A percentile compares a stretch with the other conserved stretches of the same genome.
Evolutionary conservation across 805 yeast species (phyloP).

Genomic region (Wickerhamiella australiensis): DNA sequence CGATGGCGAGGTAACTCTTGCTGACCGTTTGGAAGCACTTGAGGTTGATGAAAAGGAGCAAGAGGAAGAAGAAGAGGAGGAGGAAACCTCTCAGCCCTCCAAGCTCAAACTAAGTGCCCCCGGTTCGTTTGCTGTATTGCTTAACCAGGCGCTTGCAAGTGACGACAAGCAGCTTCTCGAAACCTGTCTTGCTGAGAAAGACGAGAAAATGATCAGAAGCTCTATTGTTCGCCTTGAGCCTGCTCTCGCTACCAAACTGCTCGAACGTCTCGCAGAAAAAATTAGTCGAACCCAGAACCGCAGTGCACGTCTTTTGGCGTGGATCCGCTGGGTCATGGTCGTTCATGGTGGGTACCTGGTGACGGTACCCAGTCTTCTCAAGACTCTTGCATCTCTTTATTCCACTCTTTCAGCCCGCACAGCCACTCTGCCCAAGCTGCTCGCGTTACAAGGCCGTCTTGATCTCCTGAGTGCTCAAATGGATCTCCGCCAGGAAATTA

Average conservation of each 20-base stretch:
- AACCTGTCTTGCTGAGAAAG: conserved; percentile 51
- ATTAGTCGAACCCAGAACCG: conserved; percentile 45
- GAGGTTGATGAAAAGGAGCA: conserved; percentile 18
- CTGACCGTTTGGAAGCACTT: conserved; percentile 31
- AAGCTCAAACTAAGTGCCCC: conserved; percentile 26
- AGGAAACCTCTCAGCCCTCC: conserved; percentile 14
- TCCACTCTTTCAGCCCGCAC: conserved; percentile 43
- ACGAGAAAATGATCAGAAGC: conserved; percentile 40
- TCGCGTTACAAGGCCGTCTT: conserved; percentile 77
- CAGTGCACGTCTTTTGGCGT: conserved; percentile 39
- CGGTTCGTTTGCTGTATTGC: conserved; percentile 71
- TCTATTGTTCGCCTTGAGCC: conserved; percentile 45
- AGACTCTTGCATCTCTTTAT: conserved; percentile 46
- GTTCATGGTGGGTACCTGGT: conserved; percentile 55
- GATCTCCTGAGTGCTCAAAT: conserved; percentile 68
- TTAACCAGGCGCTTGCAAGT: conserved; percentile 77
- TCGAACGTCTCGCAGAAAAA: conserved; percentile 37
- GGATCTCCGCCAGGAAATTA: conserved; percentile 45
- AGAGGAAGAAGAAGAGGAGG: conserved; percentile 17
- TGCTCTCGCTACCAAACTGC: conserved; percentile 33
- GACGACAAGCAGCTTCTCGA: conserved; percentile 81
- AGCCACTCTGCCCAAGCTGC: conserved; percentile 49
- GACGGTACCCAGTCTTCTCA: conserved; percentile 40
- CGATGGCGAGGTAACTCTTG: conserved; percentile 32
- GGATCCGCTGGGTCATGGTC: conserved; percentile 76